Evolutionary conservation across 768 basidiomycete genomes (phyloP), one percentile per base, ranked within the genome.

Genomic region (Sarcodon aspratus): DNA sequence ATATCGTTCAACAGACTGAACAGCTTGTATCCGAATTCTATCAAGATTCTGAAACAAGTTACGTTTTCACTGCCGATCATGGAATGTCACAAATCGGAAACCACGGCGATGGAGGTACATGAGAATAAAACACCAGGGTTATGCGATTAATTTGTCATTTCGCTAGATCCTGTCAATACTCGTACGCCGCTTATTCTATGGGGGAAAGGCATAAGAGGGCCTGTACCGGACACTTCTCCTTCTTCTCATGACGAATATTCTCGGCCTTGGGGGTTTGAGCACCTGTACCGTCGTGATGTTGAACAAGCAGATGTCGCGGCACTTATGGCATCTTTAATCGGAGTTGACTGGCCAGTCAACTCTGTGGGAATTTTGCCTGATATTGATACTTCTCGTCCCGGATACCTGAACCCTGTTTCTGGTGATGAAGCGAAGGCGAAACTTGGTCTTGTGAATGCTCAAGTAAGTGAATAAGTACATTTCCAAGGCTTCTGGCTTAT

Each of bases 81-180:
- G 90, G 90, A 8, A 93, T 93, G 90, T 86, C 85, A 4, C 75
- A 71, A 33, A 83, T 89, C 48, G 90, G 90, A 10, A 92, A 91
- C 58, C 90, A 93, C 50, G 90, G 90, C 4, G 90, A 93, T 52
- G 90, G 90, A 35, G 80, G 86, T 85, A 57, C 59, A 69, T 61
- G 47, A 56, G 55, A 44, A 50, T 40, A 44, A 7, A 45, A 45
- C 38, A n/a, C n/a, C 31, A 44, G 35, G 40, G 35, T 8, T 31
- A 47, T 45, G 44, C 40, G 13, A 36, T 45, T 21, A 43, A 48
- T 50, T 34, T 44, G 18, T n/a, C 27, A 32, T 38, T 36, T 37
- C 32, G 45, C 10, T 50, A 89, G 86, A 91, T 57, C 89, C 89
- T 0, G 89, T 91, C 59, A 90, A 85, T 56, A 91, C 89, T 6